Evolutionary conservation across 2,329 filamentous ascomycete genomes (phyloP), one percentile per base, ranked within the genome.

Genomic region (Aureobasidium melanogenum): DNA sequence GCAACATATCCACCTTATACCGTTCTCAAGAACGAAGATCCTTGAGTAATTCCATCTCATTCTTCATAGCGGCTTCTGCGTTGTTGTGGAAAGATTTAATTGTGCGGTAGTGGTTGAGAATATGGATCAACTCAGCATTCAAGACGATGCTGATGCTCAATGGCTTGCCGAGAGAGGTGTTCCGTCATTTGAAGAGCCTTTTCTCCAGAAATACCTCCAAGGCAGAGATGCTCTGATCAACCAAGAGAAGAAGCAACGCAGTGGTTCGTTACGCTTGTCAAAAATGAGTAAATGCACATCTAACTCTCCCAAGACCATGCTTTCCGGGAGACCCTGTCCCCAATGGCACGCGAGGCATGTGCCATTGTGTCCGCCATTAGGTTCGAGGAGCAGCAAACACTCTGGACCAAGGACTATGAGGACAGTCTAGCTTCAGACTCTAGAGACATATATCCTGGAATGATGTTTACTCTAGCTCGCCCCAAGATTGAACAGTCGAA

Each of bases 391-490:
- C 84, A 86, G 68, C 78, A 81, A 57, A 86, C 84, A 2, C 77
- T 93, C 63, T 96, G 91, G 92, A 91, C 86, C 10, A 79, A 83
- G 34, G 82, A 84, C 48, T 83, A 88, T 54, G 88, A 93, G 68
- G 86, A 92, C 69, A 80, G 80, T 47, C 77, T 91, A 3, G 85
- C 87, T 3, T 81, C 83, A 65, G 76, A 84, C 61, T 77, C 76
- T 28, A 50, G 51, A 32, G 84, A 85, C 66, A 77, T 93, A 55
- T 90, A 88, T 70, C 91, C 91, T 0, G 92, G 92, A 12, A 96
- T 96, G 88, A 94, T 96, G 88, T 97, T 96, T 75, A 86, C 84
- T 38, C 80, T 93, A 38, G 91, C 91, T 67, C 93, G 91, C 73
- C 83, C 86, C n/a, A 84, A 85, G 39, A 95, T 96, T 84, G 90